Evolutionary conservation across 306 rosid genomes (phyloP).

Genomic region (Oxytropis ochrocephala): DNA sequence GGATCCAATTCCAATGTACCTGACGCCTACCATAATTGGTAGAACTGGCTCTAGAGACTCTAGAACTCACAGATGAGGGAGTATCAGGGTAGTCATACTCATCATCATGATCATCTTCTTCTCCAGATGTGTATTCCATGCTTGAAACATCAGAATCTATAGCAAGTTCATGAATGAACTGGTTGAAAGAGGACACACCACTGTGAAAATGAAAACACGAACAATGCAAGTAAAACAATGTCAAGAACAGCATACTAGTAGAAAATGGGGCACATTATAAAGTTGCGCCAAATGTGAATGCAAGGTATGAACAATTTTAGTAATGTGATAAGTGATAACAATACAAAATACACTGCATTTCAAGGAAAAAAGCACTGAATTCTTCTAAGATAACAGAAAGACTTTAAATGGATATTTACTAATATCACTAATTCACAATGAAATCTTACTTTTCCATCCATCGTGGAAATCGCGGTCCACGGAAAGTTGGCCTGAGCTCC

Average conservation of each 20-base stretch:
- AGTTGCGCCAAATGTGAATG: not conserved
- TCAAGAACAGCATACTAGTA: constrained; percentile 11
- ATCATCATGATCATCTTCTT: constrained; percentile 55
- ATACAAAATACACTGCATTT: not conserved
- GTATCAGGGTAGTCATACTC: constrained; percentile 41
- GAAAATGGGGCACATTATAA: not conserved
- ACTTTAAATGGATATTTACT: not conserved
- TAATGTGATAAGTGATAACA: not conserved
- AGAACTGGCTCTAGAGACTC: constrained; percentile 43
- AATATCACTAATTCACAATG: not conserved
- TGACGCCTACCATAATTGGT: constrained; percentile 28
- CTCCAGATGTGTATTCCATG: constrained; percentile 51
- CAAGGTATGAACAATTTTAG: not conserved
- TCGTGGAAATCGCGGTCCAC: constrained; percentile 82
- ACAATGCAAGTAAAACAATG: constrained; percentile 9
- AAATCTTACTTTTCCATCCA: constrained; percentile 87
- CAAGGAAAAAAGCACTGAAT: not conserved
- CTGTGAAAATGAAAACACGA: constrained; percentile 27
- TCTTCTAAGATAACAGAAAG: not conserved
- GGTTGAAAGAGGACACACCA: constrained; percentile 95
- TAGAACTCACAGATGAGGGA: constrained; percentile 57
- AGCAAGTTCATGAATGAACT: constrained; percentile 73
- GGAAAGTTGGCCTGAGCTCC: constrained; percentile 86
- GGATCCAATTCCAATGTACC: constrained; percentile 60
- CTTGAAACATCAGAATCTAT: constrained; percentile 80